Percentiles rank a stretch among this genome's conserved stretches.
These are phyloP conservation scores for Sporothrix sp. DNA, from an alignment of 2,329 filamentous ascomycete genomes.

Conservation along the genomic window DNA sequence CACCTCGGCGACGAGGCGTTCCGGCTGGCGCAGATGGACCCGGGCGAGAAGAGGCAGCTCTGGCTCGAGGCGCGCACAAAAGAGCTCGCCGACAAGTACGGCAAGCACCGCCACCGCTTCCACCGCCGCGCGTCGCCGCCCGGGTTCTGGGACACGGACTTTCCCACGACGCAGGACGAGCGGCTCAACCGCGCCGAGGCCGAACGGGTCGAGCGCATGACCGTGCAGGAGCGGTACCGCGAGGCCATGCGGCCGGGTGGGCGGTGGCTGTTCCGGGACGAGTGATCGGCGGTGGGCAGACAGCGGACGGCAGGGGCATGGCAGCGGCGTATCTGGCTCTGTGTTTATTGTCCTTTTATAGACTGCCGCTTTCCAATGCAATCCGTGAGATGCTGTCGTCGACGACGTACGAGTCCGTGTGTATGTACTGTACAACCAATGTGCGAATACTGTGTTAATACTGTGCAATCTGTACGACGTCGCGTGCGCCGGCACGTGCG, in stretches of 20 bases:
- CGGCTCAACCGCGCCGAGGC: slow-evolving; percentile 56
- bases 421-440: no score
- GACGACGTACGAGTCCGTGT: no score
- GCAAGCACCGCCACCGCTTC: slow-evolving; percentile 68
- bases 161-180: slow-evolving; percentile 78
- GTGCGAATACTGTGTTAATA: no score
- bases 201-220: slow-evolving; percentile 49
- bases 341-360: neutral
- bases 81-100: slow-evolving; percentile 62
- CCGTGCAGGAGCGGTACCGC: slow-evolving; percentile 62
- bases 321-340: neutral
- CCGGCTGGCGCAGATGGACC: slow-evolving; percentile 47
- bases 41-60: slow-evolving; percentile 52
- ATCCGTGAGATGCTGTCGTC: no score
- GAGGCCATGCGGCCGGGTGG: slow-evolving; percentile 77
- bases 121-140: slow-evolving; percentile 64
- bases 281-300: slow-evolving; percentile 27
- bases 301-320: neutral
- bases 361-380: no score
- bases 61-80: slow-evolving; percentile 68
- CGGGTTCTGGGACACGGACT: slow-evolving; percentile 84
- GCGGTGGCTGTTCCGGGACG: slow-evolving; percentile 73
- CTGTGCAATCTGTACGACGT: no score
- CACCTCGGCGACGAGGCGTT: slow-evolving; percentile 51
- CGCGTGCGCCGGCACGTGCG: no score